These are phyloP conservation scores for Chrysopogon serrulatus DNA, from an alignment of 176 grass and related monocot genomes.

Conservation along the genomic window DNA sequence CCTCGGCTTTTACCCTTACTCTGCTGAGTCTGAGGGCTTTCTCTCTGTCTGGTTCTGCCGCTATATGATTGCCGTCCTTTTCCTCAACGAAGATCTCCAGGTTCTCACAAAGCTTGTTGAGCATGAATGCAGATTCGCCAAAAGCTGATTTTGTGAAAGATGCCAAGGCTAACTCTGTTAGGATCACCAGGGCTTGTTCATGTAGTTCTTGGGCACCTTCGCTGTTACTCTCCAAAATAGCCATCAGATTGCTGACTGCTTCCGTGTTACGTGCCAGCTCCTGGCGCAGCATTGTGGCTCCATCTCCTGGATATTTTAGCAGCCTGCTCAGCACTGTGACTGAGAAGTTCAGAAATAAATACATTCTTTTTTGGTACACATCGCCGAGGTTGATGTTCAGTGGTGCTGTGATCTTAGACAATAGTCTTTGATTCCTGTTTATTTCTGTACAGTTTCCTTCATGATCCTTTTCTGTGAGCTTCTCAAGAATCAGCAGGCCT, in stretches of 20 bases:
- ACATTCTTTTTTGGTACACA: background rate
- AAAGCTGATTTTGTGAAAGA: background rate
- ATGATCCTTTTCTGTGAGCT: background rate
- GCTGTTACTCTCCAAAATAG: background rate
- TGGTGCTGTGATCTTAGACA: background rate
- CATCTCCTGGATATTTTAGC: background rate
- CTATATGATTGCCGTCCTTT: background rate
- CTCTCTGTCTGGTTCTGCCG: background rate
- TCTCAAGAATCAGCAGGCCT: conserved; percentile 11
- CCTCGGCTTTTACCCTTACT: background rate
- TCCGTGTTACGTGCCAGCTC: background rate
- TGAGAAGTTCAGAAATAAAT: background rate
- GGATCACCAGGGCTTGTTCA: background rate
- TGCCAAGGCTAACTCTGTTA: background rate
- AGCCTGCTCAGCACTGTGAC: background rate
- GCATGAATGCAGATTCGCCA: too few relatives aligned
- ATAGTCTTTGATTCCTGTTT: background rate
- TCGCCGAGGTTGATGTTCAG: background rate
- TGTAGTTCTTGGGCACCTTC: too few relatives aligned
- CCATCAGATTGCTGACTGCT: background rate
- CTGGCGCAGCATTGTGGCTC: background rate
- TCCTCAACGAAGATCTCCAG: background rate
- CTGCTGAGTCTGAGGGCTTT: background rate
- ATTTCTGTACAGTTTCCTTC: background rate
- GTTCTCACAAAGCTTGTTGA: background rate